Conservation (phyloP, 306 rosid genomes). For the Mimosa pudica region DNA sequence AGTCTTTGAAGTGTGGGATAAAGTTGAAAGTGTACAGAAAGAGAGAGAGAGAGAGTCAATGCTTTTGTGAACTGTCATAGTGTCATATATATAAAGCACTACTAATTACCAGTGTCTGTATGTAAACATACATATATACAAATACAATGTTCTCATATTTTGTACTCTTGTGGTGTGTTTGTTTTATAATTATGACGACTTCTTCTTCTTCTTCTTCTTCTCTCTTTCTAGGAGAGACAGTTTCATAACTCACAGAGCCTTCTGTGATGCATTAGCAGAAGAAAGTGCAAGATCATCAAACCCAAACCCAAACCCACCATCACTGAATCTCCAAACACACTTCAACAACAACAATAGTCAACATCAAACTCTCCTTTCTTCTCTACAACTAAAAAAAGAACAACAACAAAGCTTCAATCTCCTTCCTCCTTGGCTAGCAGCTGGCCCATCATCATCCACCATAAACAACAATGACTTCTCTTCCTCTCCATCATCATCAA, state of each 20-base stretch:
- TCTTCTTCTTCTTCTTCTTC: too few relatives aligned
- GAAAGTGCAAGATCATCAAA: slow-evolving; percentile 81
- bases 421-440: slow-evolving; percentile 68
- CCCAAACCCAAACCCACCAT: slow-evolving; percentile 44
- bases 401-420: slow-evolving; percentile 47
- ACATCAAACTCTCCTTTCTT: slow-evolving; percentile 44
- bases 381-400: slow-evolving; percentile 59
- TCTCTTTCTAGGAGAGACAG: slow-evolving; percentile 81
- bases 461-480: slow-evolving; percentile 33
- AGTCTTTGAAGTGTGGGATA: background rate
- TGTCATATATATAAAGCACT: background rate
- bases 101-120: background rate
- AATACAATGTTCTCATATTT: slow-evolving; percentile 25
- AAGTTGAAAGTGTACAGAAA: background rate
- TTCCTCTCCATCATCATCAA: background rate
- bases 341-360: slow-evolving; percentile 18
- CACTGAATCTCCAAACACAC: slow-evolving; percentile 48
- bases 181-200: background rate
- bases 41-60: slow-evolving; percentile 36
- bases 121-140: slow-evolving; percentile 32
- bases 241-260: slow-evolving; percentile 98
- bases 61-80: slow-evolving; percentile 24
- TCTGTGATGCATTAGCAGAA: slow-evolving; percentile 96
- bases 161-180: slow-evolving; percentile 31
- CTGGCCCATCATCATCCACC: slow-evolving; percentile 46